A percentile compares a stretch with the other conserved stretches of the same genome.
phyloP scores from a whole-genome alignment of 176 grass and related monocot species.

The Metroxylon sagu region DNA sequence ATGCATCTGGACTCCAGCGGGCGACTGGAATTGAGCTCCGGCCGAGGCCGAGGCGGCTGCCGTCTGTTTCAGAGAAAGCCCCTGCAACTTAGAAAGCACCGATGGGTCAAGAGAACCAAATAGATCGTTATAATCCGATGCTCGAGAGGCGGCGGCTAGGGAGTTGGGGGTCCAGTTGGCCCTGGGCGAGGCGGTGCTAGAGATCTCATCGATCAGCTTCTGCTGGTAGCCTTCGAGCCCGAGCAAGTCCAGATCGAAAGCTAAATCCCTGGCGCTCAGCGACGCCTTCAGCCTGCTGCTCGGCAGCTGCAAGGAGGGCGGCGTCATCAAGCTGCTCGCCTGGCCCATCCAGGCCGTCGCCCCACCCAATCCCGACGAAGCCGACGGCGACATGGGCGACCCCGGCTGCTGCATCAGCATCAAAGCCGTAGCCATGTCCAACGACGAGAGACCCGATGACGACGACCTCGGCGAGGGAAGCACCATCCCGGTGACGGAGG shows the following conservation, averaged over 20 bases:
- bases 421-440: slow-evolving; percentile 17
- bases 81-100: slow-evolving; percentile 5
- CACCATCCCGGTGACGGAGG: slow-evolving; percentile 4
- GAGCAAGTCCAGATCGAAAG: slow-evolving; percentile 8
- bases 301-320: slow-evolving; percentile 5
- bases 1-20: no score
- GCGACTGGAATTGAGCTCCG: no score
- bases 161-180: slow-evolving; percentile 4
- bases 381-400: slow-evolving; percentile 2
- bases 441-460: neutral
- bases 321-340: neutral
- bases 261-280: slow-evolving; percentile 1
- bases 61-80: no score
- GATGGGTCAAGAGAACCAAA: slow-evolving; percentile 9
- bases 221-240: slow-evolving; percentile 12
- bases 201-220: slow-evolving; percentile 13
- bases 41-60: no score
- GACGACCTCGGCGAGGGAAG: slow-evolving; percentile 4
- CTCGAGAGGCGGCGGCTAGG: neutral
- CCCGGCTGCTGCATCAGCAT: slow-evolving; percentile 7
- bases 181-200: neutral
- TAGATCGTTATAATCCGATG: neutral
- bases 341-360: slow-evolving; percentile 4
- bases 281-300: slow-evolving; percentile 11
- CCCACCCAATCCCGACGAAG: neutral